These are phyloP conservation scores for Mortierella sp. DNA, from an alignment of 371 early-diverging fungal species.

Conservation along the genomic window DNA sequence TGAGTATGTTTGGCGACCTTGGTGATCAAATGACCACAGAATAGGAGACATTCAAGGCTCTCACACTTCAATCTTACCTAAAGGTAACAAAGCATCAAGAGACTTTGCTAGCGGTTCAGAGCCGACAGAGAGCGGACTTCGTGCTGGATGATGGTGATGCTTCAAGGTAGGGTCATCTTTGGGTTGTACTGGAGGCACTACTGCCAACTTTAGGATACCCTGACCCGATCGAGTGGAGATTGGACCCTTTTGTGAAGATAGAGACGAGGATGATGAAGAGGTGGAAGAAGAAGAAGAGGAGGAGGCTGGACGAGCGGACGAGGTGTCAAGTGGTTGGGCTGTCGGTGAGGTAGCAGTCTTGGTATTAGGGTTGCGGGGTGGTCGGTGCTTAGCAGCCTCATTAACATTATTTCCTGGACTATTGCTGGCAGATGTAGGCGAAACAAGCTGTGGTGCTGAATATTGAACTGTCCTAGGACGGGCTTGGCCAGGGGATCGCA, in stretches of 20 bases:
- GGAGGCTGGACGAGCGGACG: not conserved
- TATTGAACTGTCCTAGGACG: conserved; percentile 23
- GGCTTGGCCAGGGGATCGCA: not conserved
- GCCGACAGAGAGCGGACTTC: conserved; percentile 21
- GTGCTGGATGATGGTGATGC: conserved; percentile 27
- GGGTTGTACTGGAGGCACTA: conserved; percentile 30
- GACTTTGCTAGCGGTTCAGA: conserved; percentile 31
- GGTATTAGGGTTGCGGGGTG: too few relatives aligned
- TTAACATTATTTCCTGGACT: too few relatives aligned
- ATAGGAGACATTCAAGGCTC: too few relatives aligned
- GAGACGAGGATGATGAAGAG: not conserved
- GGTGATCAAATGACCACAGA: too few relatives aligned
- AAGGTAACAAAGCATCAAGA: conserved; percentile 27
- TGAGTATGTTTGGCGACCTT: too few relatives aligned
- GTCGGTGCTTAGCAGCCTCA: too few relatives aligned
- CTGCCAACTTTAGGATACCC: conserved; percentile 34
- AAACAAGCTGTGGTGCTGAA: not conserved
- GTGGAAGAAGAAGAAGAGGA: not conserved
- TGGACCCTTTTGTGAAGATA: not conserved
- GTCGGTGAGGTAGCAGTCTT: not conserved
- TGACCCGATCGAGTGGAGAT: not conserved
- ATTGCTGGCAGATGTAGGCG: too few relatives aligned
- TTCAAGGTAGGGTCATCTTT: conserved; percentile 21
- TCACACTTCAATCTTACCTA: too few relatives aligned
- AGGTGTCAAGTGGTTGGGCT: too few relatives aligned